phyloP scores from a whole-genome alignment of 2,329 filamentous ascomycete genomes.

The Trichophyton rubrum region DNA sequence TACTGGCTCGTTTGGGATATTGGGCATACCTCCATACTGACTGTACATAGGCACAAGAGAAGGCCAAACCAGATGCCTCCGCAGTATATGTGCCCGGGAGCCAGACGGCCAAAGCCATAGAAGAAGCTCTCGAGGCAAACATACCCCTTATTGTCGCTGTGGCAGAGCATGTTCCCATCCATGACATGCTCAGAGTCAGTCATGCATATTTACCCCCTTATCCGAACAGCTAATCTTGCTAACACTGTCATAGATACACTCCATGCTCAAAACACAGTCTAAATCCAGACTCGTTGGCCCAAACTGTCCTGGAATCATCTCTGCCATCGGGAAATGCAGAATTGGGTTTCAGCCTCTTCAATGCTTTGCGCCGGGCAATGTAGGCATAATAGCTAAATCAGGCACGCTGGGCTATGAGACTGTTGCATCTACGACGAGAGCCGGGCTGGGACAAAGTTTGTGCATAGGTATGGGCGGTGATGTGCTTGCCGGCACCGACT shows the following conservation, averaged over 20 bases:
- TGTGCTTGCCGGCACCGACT: slow-evolving; percentile 58
- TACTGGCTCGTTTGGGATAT: not conserved
- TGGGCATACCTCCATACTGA: not conserved
- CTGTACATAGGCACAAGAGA: slow-evolving; percentile 49
- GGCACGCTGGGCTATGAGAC: slow-evolving; percentile 71
- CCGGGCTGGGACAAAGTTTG: slow-evolving; percentile 64
- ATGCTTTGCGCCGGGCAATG: slow-evolving; percentile 54
- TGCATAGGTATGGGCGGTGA: slow-evolving; percentile 71
- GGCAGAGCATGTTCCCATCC: slow-evolving; percentile 66
- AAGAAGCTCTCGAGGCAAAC: slow-evolving; percentile 68
- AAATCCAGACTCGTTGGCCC: slow-evolving; percentile 63
- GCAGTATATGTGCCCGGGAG: slow-evolving; percentile 70
- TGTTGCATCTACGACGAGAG: slow-evolving; percentile 59
- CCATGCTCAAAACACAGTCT: slow-evolving; percentile 57
- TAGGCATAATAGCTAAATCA: slow-evolving; percentile 69
- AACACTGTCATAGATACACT: slow-evolving; percentile 43
- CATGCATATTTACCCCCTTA: not conserved
- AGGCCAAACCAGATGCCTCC: slow-evolving; percentile 62
- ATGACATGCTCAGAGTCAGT: slow-evolving; percentile 58
- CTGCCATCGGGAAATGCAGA: slow-evolving; percentile 55
- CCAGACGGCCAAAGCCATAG: slow-evolving; percentile 58
- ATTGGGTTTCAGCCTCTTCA: slow-evolving; percentile 67
- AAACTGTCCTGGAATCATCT: slow-evolving; percentile 73
- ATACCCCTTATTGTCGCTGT: slow-evolving; percentile 67
- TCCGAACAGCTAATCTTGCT: not conserved